These are phyloP conservation scores for Cryptosporidium viatorum DNA, from an alignment of 169 alveolate genomes.

Conservation along the genomic window DNA sequence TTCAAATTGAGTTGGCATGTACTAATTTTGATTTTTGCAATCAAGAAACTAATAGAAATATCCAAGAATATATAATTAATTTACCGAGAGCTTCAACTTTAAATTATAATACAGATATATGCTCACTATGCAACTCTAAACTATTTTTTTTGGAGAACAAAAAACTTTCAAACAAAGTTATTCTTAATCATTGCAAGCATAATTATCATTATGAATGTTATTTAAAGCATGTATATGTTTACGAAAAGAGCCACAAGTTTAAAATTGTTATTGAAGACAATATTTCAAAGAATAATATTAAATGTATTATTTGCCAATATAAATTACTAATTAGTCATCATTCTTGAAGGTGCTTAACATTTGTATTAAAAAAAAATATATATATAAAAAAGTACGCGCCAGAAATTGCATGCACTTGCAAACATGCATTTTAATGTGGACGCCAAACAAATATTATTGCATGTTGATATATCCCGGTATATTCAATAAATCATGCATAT, in stretches of 20 bases:
- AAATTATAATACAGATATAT: constrained; percentile 15
- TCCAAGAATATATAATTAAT: background rate
- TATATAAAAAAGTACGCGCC: too few species aligned
- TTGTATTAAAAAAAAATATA: background rate
- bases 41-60: background rate
- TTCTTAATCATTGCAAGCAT: constrained; percentile 27
- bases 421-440: background rate
- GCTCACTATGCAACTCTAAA: constrained; percentile 48
- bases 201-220: constrained; percentile 54
- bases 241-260: constrained; percentile 32
- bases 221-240: background rate
- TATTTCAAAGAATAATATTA: constrained; percentile 10
- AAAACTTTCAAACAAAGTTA: constrained; percentile 35
- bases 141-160: constrained; percentile 4
- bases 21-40: constrained; percentile 6
- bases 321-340: background rate
- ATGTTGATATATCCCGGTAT: constrained; percentile 8
- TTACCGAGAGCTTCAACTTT: constrained; percentile 3
- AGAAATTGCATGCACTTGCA: background rate
- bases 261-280: constrained; percentile 11
- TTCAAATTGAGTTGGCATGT: constrained; percentile 29
- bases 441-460: background rate
- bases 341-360: background rate
- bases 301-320: constrained; percentile 44
- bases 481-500: background rate